Percentiles rank a stretch among this genome's conserved stretches.
Conservation (phyloP, 2,329 filamentous ascomycete species). For the Calonectria leucothoes region DNA sequence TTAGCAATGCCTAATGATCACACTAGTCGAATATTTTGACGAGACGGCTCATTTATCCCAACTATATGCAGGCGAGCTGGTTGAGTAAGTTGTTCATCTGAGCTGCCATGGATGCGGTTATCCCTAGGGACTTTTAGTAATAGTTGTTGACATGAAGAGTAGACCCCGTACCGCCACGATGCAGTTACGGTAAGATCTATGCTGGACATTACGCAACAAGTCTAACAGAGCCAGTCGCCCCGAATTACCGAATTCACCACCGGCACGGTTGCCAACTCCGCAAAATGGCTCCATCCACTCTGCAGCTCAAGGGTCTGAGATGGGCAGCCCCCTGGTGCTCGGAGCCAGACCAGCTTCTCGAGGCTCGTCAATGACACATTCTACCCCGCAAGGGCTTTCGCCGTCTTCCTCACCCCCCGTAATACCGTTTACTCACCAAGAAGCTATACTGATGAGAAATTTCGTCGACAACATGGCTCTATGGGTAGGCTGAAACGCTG, state of each 20-base stretch:
- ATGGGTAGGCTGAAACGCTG: slow-evolving; percentile 5
- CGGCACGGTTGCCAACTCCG: neutral
- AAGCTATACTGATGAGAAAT: slow-evolving; percentile 25
- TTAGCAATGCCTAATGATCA: neutral
- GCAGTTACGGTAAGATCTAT: slow-evolving; percentile 6
- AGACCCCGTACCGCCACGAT: neutral
- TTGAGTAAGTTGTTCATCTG: neutral
- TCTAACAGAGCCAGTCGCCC: slow-evolving; percentile 5
- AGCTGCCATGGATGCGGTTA: neutral
- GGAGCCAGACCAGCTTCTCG: slow-evolving; percentile 14
- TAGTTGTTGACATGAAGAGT: neutral
- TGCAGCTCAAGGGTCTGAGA: neutral
- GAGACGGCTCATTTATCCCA: slow-evolving; percentile 21
- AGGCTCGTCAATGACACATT: slow-evolving; percentile 19
- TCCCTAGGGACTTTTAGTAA: neutral
- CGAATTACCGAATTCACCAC: slow-evolving; percentile 1
- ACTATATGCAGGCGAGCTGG: slow-evolving; percentile 2
- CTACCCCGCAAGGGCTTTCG: slow-evolving; percentile 16
- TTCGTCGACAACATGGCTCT: slow-evolving; percentile 28
- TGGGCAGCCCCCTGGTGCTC: slow-evolving; percentile 4
- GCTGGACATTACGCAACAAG: neutral
- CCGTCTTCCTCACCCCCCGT: slow-evolving; percentile 12
- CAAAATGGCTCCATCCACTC: neutral
- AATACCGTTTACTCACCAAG: slow-evolving; percentile 19
- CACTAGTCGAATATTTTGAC: slow-evolving; percentile 23